Evolutionary conservation across 129 eudicot species (phyloP).

Genomic region (Apium graveolens): DNA sequence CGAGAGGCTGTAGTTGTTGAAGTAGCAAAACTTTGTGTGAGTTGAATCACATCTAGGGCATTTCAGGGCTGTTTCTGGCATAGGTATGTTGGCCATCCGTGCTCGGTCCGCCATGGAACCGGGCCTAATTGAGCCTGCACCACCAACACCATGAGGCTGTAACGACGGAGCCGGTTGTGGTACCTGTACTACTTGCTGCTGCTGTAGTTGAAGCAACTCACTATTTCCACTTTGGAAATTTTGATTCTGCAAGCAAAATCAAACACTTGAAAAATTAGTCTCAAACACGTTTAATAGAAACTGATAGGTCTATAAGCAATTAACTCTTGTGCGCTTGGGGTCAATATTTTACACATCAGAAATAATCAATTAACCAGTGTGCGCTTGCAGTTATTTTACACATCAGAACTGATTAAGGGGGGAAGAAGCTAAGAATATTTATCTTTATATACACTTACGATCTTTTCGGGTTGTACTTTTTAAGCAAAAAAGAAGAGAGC

Average conservation of each 20-base stretch:
- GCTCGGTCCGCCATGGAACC: slow-evolving; percentile 21
- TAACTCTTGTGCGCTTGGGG: too few species aligned
- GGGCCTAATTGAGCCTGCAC: slow-evolving; percentile 16
- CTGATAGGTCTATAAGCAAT: background rate
- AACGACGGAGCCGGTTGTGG: background rate
- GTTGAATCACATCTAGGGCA: slow-evolving; percentile 19
- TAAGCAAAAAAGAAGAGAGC: background rate
- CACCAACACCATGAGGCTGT: slow-evolving; percentile 15
- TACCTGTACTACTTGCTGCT: background rate
- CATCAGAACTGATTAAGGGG: background rate
- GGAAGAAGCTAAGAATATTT: slow-evolving; percentile 3
- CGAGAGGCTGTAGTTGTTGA: slow-evolving; percentile 18
- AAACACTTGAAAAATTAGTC: background rate
- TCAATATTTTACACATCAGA: too few species aligned
- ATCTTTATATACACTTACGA: background rate
- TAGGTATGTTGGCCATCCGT: slow-evolving; percentile 14
- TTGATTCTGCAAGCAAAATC: slow-evolving; percentile 8
- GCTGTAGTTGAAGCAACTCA: background rate
- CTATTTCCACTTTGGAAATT: slow-evolving; percentile 3
- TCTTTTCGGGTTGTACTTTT: slow-evolving; percentile 1
- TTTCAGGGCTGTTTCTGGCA: slow-evolving; percentile 16
- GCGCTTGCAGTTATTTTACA: too few species aligned
- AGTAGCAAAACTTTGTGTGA: slow-evolving; percentile 20
- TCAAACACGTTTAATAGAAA: background rate
- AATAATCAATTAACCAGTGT: too few species aligned